These are phyloP conservation scores for Nemania diffusa DNA, from an alignment of 2,329 filamentous ascomycete species.

Conservation along the genomic window DNA sequence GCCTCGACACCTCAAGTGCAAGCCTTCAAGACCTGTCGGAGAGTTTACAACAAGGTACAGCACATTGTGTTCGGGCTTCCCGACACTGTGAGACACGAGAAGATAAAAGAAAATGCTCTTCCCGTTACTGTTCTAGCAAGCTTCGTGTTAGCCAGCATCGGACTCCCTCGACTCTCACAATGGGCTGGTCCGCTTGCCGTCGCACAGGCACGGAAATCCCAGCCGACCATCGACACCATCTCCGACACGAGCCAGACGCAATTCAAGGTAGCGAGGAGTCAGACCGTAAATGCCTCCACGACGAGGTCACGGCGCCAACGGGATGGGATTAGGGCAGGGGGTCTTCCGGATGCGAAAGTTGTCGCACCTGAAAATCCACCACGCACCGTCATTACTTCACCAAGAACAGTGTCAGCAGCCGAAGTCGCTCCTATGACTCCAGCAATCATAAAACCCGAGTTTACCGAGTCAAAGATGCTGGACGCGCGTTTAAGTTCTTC, in stretches of 20 bases:
- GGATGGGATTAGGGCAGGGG: conserved; percentile 59
- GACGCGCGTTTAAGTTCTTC: conserved; percentile 75
- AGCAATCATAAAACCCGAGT: conserved; percentile 55
- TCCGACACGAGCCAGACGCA: conserved; percentile 61
- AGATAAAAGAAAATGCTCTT: conserved; percentile 83
- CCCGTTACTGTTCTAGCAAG: conserved; percentile 84
- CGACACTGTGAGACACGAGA: conserved; percentile 74
- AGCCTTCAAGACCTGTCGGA: conserved; percentile 82
- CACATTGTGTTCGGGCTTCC: conserved; percentile 84
- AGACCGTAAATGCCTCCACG: conserved; percentile 68
- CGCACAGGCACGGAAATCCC: conserved; percentile 81
- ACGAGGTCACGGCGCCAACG: conserved; percentile 62
- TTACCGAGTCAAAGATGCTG: conserved; percentile 63
- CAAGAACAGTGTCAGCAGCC: conserved; percentile 28
- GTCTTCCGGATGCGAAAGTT: conserved; percentile 53
- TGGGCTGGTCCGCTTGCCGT: conserved; percentile 84
- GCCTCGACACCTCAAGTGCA: conserved; percentile 78
- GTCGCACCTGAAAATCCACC: conserved; percentile 32
- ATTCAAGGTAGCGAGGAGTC: conserved; percentile 70
- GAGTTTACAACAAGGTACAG: conserved; percentile 89
- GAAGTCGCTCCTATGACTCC: conserved; percentile 16
- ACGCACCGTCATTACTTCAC: conserved; percentile 28
- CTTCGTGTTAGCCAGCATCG: conserved; percentile 80
- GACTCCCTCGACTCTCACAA: conserved; percentile 77
- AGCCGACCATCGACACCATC: conserved; percentile 69